Conservation (phyloP, 2,329 filamentous ascomycete species). For the Trichophyton schoenleinii region DNA sequence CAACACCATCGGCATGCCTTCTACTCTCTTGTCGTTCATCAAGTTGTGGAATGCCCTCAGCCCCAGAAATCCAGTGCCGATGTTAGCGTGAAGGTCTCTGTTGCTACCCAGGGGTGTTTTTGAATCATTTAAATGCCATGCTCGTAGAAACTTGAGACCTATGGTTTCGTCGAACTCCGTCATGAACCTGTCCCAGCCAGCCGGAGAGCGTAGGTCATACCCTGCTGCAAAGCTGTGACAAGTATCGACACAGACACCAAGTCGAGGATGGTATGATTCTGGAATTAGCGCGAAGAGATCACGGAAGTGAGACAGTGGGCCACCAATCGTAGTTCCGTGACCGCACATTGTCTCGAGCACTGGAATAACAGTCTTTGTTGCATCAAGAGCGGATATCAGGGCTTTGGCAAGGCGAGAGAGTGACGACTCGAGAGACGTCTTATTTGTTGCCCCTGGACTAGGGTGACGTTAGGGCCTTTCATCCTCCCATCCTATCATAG, state of each 20-base stretch:
- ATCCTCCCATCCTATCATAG: not conserved
- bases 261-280: conserved; percentile 61
- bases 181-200: conserved; percentile 61
- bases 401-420: conserved; percentile 67
- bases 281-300: conserved; percentile 66
- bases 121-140: conserved; percentile 88
- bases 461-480: not conserved
- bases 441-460: conserved; percentile 65
- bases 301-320: conserved; percentile 70
- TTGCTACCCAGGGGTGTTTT: conserved; percentile 75
- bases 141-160: conserved; percentile 65
- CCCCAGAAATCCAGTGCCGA: conserved; percentile 87
- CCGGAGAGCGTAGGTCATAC: conserved; percentile 70
- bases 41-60: conserved; percentile 81
- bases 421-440: conserved; percentile 53
- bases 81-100: conserved; percentile 88
- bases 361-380: conserved; percentile 63
- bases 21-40: conserved; percentile 67
- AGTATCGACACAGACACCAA: conserved; percentile 92
- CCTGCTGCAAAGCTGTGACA: conserved; percentile 93
- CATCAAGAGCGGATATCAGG: conserved; percentile 68
- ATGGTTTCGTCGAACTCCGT: conserved; percentile 63
- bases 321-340: conserved; percentile 74
- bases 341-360: conserved; percentile 95
- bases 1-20: conserved; percentile 75